Conservation (phyloP, 768 basidiomycete species). For the Filobasidium floriforme region DNA sequence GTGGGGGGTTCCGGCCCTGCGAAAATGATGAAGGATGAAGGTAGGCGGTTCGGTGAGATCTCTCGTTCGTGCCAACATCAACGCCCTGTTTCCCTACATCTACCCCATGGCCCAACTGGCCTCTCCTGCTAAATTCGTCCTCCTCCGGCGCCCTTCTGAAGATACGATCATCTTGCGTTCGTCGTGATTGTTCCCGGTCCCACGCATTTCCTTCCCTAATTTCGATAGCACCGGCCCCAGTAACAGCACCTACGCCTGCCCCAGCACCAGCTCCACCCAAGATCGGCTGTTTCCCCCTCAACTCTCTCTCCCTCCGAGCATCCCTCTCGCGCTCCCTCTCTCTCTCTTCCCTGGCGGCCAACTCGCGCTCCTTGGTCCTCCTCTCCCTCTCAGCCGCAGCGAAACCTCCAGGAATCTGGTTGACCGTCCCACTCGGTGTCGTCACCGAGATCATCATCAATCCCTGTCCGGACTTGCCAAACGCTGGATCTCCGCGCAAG, state of each 20-base stretch:
- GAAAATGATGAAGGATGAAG: too few relatives aligned
- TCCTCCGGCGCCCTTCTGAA: too few relatives aligned
- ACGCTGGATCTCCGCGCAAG: conserved; percentile 25
- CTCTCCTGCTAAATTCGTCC: too few relatives aligned
- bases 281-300: conserved; percentile 3
- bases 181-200: conserved; percentile 8
- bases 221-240: conserved; percentile 1
- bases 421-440: conserved; percentile 42
- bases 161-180: not conserved
- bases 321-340: conserved; percentile 17
- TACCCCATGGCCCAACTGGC: too few relatives aligned
- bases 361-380: conserved; percentile 25
- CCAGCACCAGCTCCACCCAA: conserved; percentile 4
- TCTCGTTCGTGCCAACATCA: too few relatives aligned
- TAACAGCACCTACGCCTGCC: conserved; percentile 3
- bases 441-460: conserved; percentile 40
- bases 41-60: too few relatives aligned
- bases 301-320: not conserved
- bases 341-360: conserved; percentile 17
- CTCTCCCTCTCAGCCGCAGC: conserved; percentile 33
- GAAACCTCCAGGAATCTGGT: conserved; percentile 39
- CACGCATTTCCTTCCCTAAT: not conserved
- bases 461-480: conserved; percentile 25
- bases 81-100: too few relatives aligned
- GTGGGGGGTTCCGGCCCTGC: too few relatives aligned